phyloP scores from a whole-genome alignment of 1,284 basidiomycete species.

The Ceratorhiza oryzae-sativae region DNA sequence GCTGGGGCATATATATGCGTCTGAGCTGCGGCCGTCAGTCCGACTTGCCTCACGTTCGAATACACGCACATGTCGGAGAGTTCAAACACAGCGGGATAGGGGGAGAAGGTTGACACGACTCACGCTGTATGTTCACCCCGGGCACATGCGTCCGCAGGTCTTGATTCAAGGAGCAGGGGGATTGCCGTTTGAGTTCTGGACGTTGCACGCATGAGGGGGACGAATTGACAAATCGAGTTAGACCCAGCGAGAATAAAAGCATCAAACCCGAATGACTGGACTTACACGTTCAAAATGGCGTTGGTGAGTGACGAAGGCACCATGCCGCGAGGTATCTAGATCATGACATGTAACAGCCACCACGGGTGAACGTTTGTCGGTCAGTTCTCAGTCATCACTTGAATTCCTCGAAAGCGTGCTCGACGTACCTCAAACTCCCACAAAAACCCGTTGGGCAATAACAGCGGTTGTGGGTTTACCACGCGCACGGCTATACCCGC shows the following conservation, averaged over 20 bases:
- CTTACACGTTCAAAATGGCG: slow-evolving; percentile 38
- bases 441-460: slow-evolving; percentile 34
- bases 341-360: neutral
- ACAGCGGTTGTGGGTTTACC: slow-evolving; percentile 21
- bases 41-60: neutral
- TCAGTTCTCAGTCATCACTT: slow-evolving; percentile 5
- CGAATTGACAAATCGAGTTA: slow-evolving; percentile 35
- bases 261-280: slow-evolving; percentile 30
- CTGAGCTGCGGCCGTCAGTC: slow-evolving; percentile 39
- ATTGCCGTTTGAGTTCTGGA: slow-evolving; percentile 35
- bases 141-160: slow-evolving; percentile 33
- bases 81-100: neutral
- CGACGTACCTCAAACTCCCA: slow-evolving; percentile 39
- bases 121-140: slow-evolving; percentile 37
- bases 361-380: slow-evolving; percentile 1
- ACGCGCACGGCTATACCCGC: slow-evolving; percentile 34
- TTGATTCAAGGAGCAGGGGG: slow-evolving; percentile 33
- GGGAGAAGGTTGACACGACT: slow-evolving; percentile 3
- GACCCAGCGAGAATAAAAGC: neutral
- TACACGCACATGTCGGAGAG: neutral
- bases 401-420: neutral
- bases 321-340: slow-evolving; percentile 38
- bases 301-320: slow-evolving; percentile 33
- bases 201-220: neutral
- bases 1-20: slow-evolving; percentile 38